Conservation (phyloP, 768 basidiomycete genomes). For the Termitomyces sp. region DNA sequence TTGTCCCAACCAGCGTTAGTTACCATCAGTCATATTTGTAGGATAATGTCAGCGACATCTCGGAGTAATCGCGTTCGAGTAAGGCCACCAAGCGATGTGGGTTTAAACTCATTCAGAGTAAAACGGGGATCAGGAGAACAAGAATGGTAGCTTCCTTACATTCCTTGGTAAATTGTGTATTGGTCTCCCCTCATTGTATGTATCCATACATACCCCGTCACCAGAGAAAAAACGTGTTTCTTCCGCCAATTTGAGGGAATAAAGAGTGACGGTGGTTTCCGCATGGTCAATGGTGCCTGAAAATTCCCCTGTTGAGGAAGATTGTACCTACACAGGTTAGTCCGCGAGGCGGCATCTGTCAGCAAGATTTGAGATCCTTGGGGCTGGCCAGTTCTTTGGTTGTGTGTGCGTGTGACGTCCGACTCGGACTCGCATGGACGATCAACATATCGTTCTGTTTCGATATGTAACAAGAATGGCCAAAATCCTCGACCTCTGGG, state of each 20-base stretch:
- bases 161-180: not conserved
- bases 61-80: not conserved
- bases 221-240: constrained; percentile 4
- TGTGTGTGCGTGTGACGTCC: constrained; percentile 6
- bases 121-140: not conserved
- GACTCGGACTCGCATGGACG: constrained; percentile 10
- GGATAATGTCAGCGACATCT: constrained; percentile 2
- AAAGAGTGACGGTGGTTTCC: constrained; percentile 4
- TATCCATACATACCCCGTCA: not conserved
- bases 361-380: not conserved
- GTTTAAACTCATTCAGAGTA: not conserved
- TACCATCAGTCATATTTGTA: constrained; percentile 12
- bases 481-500: constrained; percentile 4
- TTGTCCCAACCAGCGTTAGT: constrained; percentile 2
- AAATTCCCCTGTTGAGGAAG: constrained; percentile 7
- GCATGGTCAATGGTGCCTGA: constrained; percentile 4
- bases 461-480: not conserved
- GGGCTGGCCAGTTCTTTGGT: not conserved
- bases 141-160: not conserved
- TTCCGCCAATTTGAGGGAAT: constrained; percentile 1
- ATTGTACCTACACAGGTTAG: constrained; percentile 3
- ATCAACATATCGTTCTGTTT: not conserved
- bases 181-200: not conserved
- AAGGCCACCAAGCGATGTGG: not conserved
- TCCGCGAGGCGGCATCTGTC: constrained; percentile 13